Conservation (phyloP, 2,329 filamentous ascomycete species). For the Aspergillus spinulosporus region DNA sequence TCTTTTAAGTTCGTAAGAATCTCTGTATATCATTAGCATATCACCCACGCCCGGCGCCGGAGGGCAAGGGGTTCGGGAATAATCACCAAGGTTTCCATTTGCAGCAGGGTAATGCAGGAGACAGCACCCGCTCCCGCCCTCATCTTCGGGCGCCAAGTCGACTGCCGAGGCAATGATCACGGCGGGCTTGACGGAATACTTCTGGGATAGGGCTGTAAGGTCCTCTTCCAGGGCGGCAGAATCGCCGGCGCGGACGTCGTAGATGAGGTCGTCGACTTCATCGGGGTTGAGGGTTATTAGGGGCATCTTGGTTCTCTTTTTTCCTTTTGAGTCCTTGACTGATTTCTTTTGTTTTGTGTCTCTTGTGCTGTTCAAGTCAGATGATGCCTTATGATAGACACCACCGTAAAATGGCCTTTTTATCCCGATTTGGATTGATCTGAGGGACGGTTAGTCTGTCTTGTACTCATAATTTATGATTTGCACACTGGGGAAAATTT, state of each 20-base stretch:
- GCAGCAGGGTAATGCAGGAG: constrained; percentile 86
- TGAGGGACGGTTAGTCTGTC: too few species aligned
- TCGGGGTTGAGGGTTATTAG: constrained; percentile 63
- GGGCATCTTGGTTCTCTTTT: constrained; percentile 19
- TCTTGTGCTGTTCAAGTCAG: background rate
- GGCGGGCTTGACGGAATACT: constrained; percentile 60
- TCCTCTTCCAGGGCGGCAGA: constrained; percentile 63
- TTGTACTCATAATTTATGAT: too few species aligned
- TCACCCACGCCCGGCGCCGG: too few species aligned
- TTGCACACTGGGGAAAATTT: too few species aligned
- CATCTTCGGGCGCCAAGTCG: constrained; percentile 75
- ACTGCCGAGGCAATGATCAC: constrained; percentile 69
- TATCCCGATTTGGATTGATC: too few species aligned
- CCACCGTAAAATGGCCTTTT: too few species aligned
- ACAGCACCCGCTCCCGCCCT: constrained; percentile 50
- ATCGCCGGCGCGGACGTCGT: constrained; percentile 79
- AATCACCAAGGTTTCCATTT: constrained; percentile 77
- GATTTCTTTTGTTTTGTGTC: background rate
- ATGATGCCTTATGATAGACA: too few species aligned
- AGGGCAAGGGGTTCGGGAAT: constrained; percentile 5
- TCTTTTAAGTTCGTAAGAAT: constrained; percentile 52
- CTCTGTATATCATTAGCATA: constrained; percentile 33
- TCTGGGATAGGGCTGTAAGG: constrained; percentile 61
- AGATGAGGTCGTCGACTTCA: constrained; percentile 87
- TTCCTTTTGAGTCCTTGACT: background rate